Evolutionary conservation across 345 rosid genomes (phyloP).

Genomic region (Limnanthes douglasii): DNA sequence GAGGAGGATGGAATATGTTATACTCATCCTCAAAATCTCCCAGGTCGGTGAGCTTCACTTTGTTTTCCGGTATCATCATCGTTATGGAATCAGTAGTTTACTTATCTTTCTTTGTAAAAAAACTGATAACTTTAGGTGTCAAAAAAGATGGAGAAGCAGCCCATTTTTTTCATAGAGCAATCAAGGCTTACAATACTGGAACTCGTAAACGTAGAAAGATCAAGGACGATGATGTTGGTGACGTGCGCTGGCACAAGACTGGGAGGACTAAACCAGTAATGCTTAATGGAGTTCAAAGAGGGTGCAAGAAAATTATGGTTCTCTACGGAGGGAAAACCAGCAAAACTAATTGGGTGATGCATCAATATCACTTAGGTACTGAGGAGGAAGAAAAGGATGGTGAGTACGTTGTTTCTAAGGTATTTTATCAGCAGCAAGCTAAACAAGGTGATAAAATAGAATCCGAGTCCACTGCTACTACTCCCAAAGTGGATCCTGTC

Average conservation of each 20-base stretch:
- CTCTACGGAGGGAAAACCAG: constrained; percentile 80
- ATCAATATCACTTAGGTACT: constrained; percentile 88
- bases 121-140: constrained; percentile 29
- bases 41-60: constrained; percentile 32
- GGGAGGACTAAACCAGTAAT: constrained; percentile 78
- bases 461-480: constrained; percentile 19
- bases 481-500: constrained; percentile 48
- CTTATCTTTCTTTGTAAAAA: constrained; percentile 3
- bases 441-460: constrained; percentile 46
- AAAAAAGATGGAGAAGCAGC: constrained; percentile 64
- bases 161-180: constrained; percentile 78
- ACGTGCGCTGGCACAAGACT: constrained; percentile 97
- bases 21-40: constrained; percentile 88
- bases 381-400: constrained; percentile 84
- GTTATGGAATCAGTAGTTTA: background rate
- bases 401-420: constrained; percentile 71
- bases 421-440: constrained; percentile 56
- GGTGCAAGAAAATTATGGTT: constrained; percentile 93
- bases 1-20: constrained; percentile 93
- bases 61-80: background rate
- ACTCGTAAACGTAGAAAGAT: constrained; percentile 92
- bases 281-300: constrained; percentile 63
- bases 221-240: constrained; percentile 57
- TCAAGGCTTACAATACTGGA: constrained; percentile 85
- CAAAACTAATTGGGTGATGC: constrained; percentile 97